phyloP scores from a whole-genome alignment of 192 early-diverging fungal genomes.

The Coemansia erecta region DNA sequence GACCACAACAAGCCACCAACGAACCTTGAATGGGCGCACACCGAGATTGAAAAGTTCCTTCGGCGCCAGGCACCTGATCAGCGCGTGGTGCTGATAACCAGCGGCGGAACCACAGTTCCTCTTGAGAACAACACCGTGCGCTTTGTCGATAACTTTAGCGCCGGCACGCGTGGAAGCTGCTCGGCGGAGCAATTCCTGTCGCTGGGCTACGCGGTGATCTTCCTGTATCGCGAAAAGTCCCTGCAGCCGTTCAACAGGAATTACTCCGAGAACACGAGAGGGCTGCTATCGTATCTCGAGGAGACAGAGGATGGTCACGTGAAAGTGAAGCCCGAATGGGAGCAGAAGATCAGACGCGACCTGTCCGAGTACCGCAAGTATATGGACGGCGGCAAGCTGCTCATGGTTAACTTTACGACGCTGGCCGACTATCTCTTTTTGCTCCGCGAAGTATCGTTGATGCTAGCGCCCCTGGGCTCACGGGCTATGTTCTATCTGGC shows the following conservation, averaged over 20 bases:
- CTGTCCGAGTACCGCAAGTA: conserved; percentile 67
- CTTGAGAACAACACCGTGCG: conserved; percentile 95
- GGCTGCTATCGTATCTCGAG: conserved; percentile 83
- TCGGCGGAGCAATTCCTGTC: conserved; percentile 94
- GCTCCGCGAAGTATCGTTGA: conserved; percentile 69
- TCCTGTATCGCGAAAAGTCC: conserved; percentile 90
- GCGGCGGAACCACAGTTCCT: conserved; percentile 95
- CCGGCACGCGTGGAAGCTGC: conserved; percentile 89
- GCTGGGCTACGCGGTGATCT: conserved; percentile 91
- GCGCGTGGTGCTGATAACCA: conserved; percentile 86
- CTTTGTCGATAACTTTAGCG: conserved; percentile 98
- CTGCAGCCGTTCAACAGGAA: conserved; percentile 91
- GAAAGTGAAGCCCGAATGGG: conserved; percentile 66
- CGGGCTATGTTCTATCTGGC: conserved; percentile 94
- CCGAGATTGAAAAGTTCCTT: conserved; percentile 60
- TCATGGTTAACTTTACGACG: conserved; percentile 86
- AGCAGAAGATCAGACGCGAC: conserved; percentile 62
- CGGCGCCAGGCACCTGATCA: conserved; percentile 53
- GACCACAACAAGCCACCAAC: conserved; percentile 63
- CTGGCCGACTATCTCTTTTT: conserved; percentile 91
- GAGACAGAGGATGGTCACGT: conserved; percentile 56
- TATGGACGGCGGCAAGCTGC: conserved; percentile 59
- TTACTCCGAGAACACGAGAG: conserved; percentile 74
- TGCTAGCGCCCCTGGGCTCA: conserved; percentile 64
- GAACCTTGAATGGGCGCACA: conserved; percentile 60